Evolutionary conservation across 495 filamentous ascomycete species (phyloP).

Genomic region (Usnea hakonensis): DNA sequence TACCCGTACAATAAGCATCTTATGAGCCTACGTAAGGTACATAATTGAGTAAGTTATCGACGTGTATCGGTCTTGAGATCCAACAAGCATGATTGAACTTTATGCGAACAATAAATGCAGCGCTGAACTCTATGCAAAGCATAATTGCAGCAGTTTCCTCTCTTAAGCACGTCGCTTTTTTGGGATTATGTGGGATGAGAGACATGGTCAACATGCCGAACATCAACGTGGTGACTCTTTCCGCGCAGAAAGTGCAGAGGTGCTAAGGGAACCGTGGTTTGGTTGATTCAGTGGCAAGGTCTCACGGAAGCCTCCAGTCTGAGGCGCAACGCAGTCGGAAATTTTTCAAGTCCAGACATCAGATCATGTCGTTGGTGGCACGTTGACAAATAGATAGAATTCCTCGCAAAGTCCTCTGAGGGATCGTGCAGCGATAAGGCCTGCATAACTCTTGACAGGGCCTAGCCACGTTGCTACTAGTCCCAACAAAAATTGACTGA

Average conservation of each 20-base stretch:
- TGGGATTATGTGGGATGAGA: constrained; percentile 41
- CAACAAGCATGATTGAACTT: constrained; percentile 35
- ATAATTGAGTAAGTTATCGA: too few relatives aligned
- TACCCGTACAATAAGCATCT: constrained; percentile 38
- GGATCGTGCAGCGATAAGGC: constrained; percentile 34
- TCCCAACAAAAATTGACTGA: constrained; percentile 35
- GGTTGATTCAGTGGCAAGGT: constrained; percentile 45
- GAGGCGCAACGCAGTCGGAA: constrained; percentile 58
- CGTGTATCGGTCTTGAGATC: too few relatives aligned
- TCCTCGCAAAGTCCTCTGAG: constrained; percentile 40
- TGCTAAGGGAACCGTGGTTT: constrained; percentile 35
- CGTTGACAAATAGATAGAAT: constrained; percentile 43
- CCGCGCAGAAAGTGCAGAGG: constrained; percentile 37
- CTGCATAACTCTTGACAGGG: constrained; percentile 39
- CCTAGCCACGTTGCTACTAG: constrained; percentile 48
- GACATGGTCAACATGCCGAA: constrained; percentile 37
- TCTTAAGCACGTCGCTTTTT: constrained; percentile 35
- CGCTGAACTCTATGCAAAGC: constrained; percentile 34
- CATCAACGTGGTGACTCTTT: constrained; percentile 33
- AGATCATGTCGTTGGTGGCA: constrained; percentile 41
- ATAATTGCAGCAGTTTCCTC: constrained; percentile 30
- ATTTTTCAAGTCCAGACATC: constrained; percentile 41
- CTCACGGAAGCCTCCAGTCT: constrained; percentile 60
- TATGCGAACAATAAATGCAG: constrained; percentile 33
- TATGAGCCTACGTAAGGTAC: constrained; percentile 31